Base-by-base conservation (phyloP, 2,329 filamentous ascomycete genomes). In the Cercospora janseana region DNA sequence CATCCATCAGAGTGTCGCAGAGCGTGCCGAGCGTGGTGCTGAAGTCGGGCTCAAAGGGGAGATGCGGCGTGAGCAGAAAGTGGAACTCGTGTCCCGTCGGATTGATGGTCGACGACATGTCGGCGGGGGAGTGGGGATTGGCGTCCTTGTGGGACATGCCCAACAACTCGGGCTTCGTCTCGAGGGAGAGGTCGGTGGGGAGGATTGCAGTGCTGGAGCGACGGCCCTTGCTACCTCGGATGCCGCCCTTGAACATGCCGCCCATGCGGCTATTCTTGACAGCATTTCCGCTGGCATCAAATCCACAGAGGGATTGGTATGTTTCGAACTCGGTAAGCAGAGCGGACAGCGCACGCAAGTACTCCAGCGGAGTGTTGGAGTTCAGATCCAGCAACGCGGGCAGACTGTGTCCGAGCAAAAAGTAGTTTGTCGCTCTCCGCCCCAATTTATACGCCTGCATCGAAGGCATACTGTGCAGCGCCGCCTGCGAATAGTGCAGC, bases 41-140 rank as follows among this genome's bases (percentile, higher is more conserved):
- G 64, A 95, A 98, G 70, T 98, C 93, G 0, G 93, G 93, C 58
- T 97, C 91, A 65, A 98, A 98, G 0, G 93, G 93, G 40, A 98
- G 73, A 12, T 84, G 86, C 0, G 93, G 93, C n/a, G 92, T 97
- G 15, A 96, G 78, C 1, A 98, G 77, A 67, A 92, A 85, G 0
- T 83, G 82, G 68, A 96, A 98, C 63, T 94, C 88, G 28, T 90
- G 89, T 0, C 87, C 85, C 32, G 87, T 73, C 18, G 89, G 76
- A 56, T 89, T 87, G 54, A 63, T 38, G 43, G 62, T 60, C 16
- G 57, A 57, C 12, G 52, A 51, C 21, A 55, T 41, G 12, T 66
- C 61, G 7, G 46, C 42, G 4, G 64, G 63, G 8, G 56, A 60
- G n/a, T 50, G 54, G 5, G 50, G 40, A 9, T 53, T 54, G 18